A percentile compares a stretch with the other conserved stretches of the same genome.
Conservation (phyloP, 75 land plant genomes). For the Ceratopteris richardii region DNA sequence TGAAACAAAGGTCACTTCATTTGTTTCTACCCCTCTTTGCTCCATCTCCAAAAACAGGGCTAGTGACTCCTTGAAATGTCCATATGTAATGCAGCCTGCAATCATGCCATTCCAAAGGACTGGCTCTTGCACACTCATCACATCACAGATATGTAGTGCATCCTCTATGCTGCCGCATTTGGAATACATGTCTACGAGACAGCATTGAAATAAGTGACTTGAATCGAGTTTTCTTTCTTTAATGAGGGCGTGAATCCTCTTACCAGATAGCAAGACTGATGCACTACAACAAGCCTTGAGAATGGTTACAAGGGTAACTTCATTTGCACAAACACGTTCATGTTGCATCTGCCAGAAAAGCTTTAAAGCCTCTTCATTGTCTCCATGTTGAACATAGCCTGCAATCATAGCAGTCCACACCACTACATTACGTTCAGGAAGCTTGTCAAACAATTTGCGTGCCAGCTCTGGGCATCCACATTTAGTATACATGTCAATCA, state of each 20-base stretch:
- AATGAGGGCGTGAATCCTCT: slow-evolving; percentile 5
- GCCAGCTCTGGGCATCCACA: slow-evolving; percentile 14
- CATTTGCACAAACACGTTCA: slow-evolving; percentile 12
- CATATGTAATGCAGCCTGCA: slow-evolving; percentile 23
- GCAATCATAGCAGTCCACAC: slow-evolving; percentile 29
- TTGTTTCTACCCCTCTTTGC: slow-evolving; percentile 5
- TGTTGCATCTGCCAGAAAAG: slow-evolving; percentile 14
- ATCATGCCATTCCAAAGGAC: slow-evolving; percentile 25
- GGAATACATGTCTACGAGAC: slow-evolving; percentile 26
- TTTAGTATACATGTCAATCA: slow-evolving; percentile 28
- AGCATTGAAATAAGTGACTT: neutral
- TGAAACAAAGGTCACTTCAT: slow-evolving; percentile 8
- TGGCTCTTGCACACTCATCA: slow-evolving; percentile 14
- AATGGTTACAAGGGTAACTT: slow-evolving; percentile 12
- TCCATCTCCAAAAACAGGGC: slow-evolving; percentile 10
- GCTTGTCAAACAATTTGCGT: slow-evolving; percentile 9
- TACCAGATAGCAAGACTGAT: slow-evolving; percentile 3
- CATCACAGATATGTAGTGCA: slow-evolving; percentile 27
- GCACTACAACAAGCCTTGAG: slow-evolving; percentile 18
- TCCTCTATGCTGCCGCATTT: neutral
- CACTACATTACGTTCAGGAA: slow-evolving; percentile 13
- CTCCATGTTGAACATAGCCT: slow-evolving; percentile 16
- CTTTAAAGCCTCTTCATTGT: slow-evolving; percentile 12
- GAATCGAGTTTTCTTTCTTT: neutral
- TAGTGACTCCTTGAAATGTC: slow-evolving; percentile 14